phyloP scores from a whole-genome alignment of 2,329 filamentous ascomycete species.

The Trichocomaceae sp. region DNA sequence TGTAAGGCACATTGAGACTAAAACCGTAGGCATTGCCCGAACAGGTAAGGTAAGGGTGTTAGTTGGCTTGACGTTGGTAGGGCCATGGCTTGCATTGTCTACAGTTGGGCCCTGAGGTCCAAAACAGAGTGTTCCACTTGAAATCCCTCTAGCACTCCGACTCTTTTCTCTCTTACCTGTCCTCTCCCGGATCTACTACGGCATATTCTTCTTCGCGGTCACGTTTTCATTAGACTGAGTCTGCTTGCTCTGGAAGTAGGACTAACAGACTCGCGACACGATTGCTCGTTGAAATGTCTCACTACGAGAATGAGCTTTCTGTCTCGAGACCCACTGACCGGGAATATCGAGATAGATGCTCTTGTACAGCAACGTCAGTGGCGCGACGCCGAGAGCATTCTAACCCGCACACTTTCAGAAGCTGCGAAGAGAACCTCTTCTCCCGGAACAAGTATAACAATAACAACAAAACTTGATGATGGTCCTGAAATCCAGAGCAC shows the following conservation, averaged over 20 bases:
- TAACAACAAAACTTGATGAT: not conserved
- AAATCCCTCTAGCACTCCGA: not conserved
- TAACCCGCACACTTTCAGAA: conserved; percentile 8
- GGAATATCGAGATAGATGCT: conserved; percentile 11
- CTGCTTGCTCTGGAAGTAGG: conserved; percentile 8
- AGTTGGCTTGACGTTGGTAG: not conserved
- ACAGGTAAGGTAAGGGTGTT: not conserved
- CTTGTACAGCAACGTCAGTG: conserved; percentile 11
- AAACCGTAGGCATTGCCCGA: not conserved
- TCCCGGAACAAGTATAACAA: not conserved
- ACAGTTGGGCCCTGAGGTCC: not conserved
- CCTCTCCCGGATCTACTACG: not conserved
- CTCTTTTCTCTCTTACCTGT: not conserved
- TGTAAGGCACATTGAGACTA: not conserved
- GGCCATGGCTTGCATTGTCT: not conserved
- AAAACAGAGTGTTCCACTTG: not conserved
- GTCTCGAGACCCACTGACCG: conserved; percentile 10
- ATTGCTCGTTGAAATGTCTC: conserved; percentile 12
- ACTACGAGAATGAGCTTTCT: conserved; percentile 14
- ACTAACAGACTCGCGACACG: conserved; percentile 6
- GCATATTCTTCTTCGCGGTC: not conserved
- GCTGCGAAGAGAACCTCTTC: not conserved
- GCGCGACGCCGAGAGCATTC: conserved; percentile 13
- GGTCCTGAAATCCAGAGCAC: conserved; percentile 9
- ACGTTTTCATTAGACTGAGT: not conserved